These are phyloP conservation scores for Gypsophila paniculata DNA, from an alignment of 179 eudicot species.

Conservation along the genomic window DNA sequence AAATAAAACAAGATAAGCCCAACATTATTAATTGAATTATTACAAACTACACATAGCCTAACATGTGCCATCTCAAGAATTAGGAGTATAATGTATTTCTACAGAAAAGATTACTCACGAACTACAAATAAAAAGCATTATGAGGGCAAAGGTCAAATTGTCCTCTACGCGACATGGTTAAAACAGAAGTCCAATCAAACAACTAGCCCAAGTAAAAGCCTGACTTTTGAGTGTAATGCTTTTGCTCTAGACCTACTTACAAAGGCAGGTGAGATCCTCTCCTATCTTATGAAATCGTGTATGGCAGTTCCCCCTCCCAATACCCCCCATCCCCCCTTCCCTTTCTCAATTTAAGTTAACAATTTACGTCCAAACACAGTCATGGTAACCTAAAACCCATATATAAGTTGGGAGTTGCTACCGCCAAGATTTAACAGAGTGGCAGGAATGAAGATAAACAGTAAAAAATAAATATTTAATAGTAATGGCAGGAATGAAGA, in stretches of 20 bases:
- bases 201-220: neutral
- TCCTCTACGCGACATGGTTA: neutral
- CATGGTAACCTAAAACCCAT: too few relatives aligned
- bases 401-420: too few relatives aligned
- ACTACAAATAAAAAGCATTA: neutral
- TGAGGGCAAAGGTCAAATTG: neutral
- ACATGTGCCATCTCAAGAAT: neutral
- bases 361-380: too few relatives aligned
- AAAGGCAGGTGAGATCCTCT: conserved; percentile 1
- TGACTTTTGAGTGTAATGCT: conserved; percentile 15
- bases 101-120: neutral
- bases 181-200: neutral
- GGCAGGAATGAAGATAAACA: too few relatives aligned
- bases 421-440: too few relatives aligned
- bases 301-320: neutral
- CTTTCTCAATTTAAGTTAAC: too few relatives aligned
- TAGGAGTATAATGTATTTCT: neutral
- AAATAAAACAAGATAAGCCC: neutral
- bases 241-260: conserved; percentile 13
- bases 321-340: too few relatives aligned
- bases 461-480: too few relatives aligned
- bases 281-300: neutral
- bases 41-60: neutral
- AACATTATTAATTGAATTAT: neutral
- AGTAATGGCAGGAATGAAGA: too few relatives aligned